Evolutionary conservation across 2,329 filamentous ascomycete genomes (phyloP), one percentile per base, ranked within the genome.

Genomic region (Colletotrichum gigasporum): DNA sequence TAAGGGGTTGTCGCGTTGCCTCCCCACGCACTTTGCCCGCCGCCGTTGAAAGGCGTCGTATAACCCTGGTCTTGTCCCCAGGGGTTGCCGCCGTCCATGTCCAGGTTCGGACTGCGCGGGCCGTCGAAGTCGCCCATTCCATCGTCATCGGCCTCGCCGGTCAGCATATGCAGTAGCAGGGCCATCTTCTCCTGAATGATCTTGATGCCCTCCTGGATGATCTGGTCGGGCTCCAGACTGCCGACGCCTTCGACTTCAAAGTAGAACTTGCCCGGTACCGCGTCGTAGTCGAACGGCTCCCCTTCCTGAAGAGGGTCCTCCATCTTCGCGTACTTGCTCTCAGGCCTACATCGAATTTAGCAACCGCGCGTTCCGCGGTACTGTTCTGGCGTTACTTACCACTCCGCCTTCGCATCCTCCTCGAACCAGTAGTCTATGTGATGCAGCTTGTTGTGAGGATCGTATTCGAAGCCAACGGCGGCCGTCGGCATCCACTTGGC

Each of bases 391-490:
- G 12, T 28, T 11, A 80, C 89, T 78, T 81, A 96, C 94, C 94
- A 97, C 83, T 97, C 95, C 72, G 89, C 86, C 63, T 87, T 85
- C 1, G 92, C 80, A 78, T 96, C 91, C 70, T 90, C 87, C 82
- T 99, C 96, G 76, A 93, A 97, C 96, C 96, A 99, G 78, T 97
- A 88, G 73, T 97, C 93, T 59, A 96, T 85, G 79, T 99, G 96
- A 69, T 90, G 88, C 69, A 99, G 83, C 80, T 97, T 97, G 82
- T 99, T 99, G 78, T 96, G 92, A 65, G 96, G 96, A 76, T 99
- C 96, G 78, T 99, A 99, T 79, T 99, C 96, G 75, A 99, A 99
- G 22, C 93, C 94, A 39, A 99, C 90, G 3, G 96, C 96, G 39
- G 94, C 87, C 34, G 92, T 95, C 2, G 96, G 94, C 72, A 93